Evolutionary conservation across 148 eudicot species (phyloP), one percentile per base, ranked within the genome.

Genomic region (Camellia sinensis): DNA sequence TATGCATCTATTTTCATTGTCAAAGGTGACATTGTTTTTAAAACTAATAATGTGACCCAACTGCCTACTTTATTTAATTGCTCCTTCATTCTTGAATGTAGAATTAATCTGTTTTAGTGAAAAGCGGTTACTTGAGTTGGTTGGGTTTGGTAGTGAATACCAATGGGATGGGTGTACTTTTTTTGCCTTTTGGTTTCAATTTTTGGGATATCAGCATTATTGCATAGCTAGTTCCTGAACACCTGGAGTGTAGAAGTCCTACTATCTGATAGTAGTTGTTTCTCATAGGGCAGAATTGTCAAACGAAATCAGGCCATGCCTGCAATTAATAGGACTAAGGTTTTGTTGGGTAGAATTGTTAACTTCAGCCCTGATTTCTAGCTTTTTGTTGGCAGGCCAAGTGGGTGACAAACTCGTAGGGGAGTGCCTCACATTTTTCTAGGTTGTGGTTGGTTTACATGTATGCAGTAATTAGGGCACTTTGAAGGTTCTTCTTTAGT

Each of bases 1-100:
- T 95, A 88, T 83, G 89, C 8, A 76, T 69, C 65, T 46, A 41
- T 70, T 71, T 3, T 60, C 66, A 54, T 73, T 10, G 10, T 62
- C 63, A 11, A 60, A n/a, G 45, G 57, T 0, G 68, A n/a, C 50
- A 60, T 60, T 48, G 22, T 43, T 54, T 3, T 73, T 52, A 54
- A 56, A 73, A 22, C 40, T 64, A 21, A 6, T 64, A 21, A 29
- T 8, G 46, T 54, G 41, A 73, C 45, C 1, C 18, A 13, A 53
- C 41, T 37, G 56, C 59, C 12, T 2, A 53, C 44, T 69, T 69
- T 37, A 10, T 19, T 73, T 52, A 4, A 22, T 1, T 17, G 44
- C 40, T 74, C 46, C 48, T 56, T 74, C 45, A 41, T 11, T 22
- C 14, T 53, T 29, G 37, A 29, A 29, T 29, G 37, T 29, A 7